A percentile compares a stretch with the other conserved stretches of the same genome.
These are phyloP conservation scores for Volvariella surrecta DNA, from an alignment of 1,284 basidiomycete genomes.

Conservation along the genomic window DNA sequence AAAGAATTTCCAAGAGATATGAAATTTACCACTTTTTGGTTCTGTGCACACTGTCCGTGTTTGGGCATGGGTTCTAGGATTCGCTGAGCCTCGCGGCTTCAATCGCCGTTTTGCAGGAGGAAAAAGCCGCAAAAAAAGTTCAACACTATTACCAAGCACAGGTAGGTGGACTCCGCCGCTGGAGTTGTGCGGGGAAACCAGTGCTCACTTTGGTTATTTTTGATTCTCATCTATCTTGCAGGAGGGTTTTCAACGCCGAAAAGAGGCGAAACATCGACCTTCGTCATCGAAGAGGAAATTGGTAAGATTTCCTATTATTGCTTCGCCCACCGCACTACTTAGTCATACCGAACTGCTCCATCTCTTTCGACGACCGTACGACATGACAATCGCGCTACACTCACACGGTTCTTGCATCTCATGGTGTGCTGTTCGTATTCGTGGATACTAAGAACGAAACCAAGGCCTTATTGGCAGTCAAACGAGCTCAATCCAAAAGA, in stretches of 20 bases:
- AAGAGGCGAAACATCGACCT: background rate
- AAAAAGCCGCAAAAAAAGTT: conserved; percentile 4
- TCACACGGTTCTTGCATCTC: background rate
- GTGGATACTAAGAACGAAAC: background rate
- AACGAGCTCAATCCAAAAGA: background rate
- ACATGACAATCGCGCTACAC: background rate
- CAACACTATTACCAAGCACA: conserved; percentile 1
- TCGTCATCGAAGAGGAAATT: conserved; percentile 3
- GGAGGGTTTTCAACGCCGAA: background rate
- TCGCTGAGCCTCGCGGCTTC: conserved; percentile 3
- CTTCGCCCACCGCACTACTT: too few relatives aligned
- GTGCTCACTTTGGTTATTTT: too few relatives aligned
- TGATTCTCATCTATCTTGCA: too few relatives aligned
- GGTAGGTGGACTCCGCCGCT: too few relatives aligned
- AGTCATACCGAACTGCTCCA: background rate
- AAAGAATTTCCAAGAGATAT: background rate
- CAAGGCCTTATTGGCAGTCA: background rate
- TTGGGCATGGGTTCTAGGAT: background rate
- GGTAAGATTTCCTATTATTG: conserved; percentile 2
- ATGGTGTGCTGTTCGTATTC: background rate
- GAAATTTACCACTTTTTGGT: background rate
- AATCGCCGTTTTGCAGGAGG: conserved; percentile 2
- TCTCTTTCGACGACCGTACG: background rate
- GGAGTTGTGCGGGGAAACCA: too few relatives aligned
- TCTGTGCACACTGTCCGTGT: background rate